Percentiles rank a stretch among this genome's conserved stretches.
phyloP scores from a whole-genome alignment of 345 rosid genomes.

The Melastoma malabathricum region DNA sequence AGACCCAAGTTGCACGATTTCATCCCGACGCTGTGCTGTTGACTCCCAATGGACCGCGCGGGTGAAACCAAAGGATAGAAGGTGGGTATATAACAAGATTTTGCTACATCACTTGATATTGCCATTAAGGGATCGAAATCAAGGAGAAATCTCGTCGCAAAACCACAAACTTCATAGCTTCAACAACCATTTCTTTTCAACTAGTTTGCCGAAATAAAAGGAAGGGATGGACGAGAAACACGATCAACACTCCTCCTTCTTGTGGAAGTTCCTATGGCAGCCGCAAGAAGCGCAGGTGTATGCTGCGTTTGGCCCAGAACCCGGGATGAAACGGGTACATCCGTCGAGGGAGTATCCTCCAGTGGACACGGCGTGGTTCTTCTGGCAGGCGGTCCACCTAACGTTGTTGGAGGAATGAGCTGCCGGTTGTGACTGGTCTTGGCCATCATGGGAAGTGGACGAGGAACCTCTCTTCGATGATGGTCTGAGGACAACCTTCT shows the following conservation, averaged over 20 bases:
- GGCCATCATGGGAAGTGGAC: neutral
- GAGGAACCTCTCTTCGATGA: neutral
- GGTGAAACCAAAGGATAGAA: too few species aligned
- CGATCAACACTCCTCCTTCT: constrained; percentile 7
- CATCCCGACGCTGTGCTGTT: too few species aligned
- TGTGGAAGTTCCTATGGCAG: constrained; percentile 14
- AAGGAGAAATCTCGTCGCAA: too few species aligned
- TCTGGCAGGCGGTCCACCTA: constrained; percentile 12
- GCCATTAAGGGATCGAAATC: too few species aligned
- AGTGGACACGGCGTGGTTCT: constrained; percentile 8
- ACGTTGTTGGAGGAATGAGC: neutral
- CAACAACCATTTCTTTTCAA: too few species aligned
- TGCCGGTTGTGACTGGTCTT: neutral
- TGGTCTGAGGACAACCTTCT: constrained; percentile 5
- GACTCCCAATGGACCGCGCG: too few species aligned
- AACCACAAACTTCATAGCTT: too few species aligned
- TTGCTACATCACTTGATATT: too few species aligned
- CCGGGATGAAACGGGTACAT: constrained; percentile 6
- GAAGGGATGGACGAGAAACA: too few species aligned
- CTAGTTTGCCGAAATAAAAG: too few species aligned
- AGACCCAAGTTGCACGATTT: too few species aligned
- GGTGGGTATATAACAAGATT: too few species aligned
- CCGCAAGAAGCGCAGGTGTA: constrained; percentile 7
- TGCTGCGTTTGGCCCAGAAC: neutral
- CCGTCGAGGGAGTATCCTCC: constrained; percentile 10